These are phyloP conservation scores for Tilletia horrida DNA, from an alignment of 1,284 basidiomycete genomes.

Conservation along the genomic window DNA sequence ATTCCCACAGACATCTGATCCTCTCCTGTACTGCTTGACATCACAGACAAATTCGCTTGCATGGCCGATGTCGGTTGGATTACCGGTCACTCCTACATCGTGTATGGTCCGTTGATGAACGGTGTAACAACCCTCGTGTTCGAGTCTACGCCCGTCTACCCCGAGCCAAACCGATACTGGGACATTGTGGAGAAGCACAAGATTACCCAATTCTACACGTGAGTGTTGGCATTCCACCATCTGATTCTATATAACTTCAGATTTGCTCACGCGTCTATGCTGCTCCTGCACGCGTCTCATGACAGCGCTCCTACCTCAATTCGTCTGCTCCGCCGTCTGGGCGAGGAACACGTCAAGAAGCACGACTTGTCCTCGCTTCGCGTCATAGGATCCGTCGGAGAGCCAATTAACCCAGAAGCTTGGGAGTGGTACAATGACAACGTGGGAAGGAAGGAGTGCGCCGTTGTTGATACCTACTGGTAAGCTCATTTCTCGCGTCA, in stretches of 20 bases:
- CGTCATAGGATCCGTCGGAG: conserved; percentile 87
- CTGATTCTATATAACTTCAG: too few relatives aligned
- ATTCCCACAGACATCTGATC: neutral
- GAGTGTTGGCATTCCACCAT: neutral
- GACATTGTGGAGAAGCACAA: conserved; percentile 88
- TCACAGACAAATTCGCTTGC: conserved; percentile 70
- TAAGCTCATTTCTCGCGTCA: neutral
- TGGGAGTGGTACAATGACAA: conserved; percentile 99
- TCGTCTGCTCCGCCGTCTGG: conserved; percentile 81
- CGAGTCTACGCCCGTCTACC: conserved; percentile 95
- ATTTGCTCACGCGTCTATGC: too few relatives aligned
- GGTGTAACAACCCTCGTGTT: conserved; percentile 91
- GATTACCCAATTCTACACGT: conserved; percentile 65
- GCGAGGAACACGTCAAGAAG: conserved; percentile 77
- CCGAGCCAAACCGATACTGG: conserved; percentile 94
- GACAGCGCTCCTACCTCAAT: conserved; percentile 60
- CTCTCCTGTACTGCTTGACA: neutral
- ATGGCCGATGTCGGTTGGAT: conserved; percentile 99
- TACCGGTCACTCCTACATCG: conserved; percentile 95
- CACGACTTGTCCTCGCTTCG: conserved; percentile 81
- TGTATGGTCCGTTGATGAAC: conserved; percentile 89
- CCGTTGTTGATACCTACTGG: conserved; percentile 73
- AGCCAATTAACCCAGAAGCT: conserved; percentile 98
- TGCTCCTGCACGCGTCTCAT: neutral
- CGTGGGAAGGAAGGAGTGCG: conserved; percentile 82